Base-by-base conservation (phyloP, 768 basidiomycete species). In the Amanita thiersii region DNA sequence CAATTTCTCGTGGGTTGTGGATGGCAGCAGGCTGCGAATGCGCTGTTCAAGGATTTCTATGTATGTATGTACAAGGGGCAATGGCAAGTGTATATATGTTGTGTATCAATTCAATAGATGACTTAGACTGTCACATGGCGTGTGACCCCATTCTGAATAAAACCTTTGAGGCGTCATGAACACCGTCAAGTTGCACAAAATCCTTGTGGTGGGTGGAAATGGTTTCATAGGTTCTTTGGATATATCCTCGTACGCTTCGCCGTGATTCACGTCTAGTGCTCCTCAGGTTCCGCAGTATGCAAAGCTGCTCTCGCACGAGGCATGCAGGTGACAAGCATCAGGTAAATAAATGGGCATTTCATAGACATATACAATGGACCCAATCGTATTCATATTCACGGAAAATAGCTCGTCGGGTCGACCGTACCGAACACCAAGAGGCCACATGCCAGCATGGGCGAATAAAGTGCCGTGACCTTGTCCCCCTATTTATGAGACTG, bases 201-300 rank as follows among this genome's bases (percentile, higher is more conserved):
- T 97, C 26, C 77, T 97, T n/a, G 90, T 99, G 30, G 76, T 98
- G 1, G 96, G 96, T n/a, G 96, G 96, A 33, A 96, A 96, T 65
- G 96, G 96, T 4, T 98, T 96, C 67, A 79, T 99, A 54, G 94
- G 93, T 86, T 49, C 39, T 20, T 20, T 32, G 32, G 17, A 23
- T 18, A 10, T 28, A n/a, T 37, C 36, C 31, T 39, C 26, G 34
- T 43, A n/a, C 34, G 23, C 35, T 37, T 34, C 44, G 12, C 33
- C 34, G 24, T 39, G 9, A 4, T n/a, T 45, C 25, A 39, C 10
- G 29, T 29, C 14, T 18, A 25, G 38, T 28, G 9, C 15, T 34
- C 26, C 21, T 31, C 60, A 96, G 93, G 96, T 39, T 97, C 96
- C 19, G 86, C 92, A 3, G 77, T 99, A 21, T 97, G 93, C 63